Evolutionary conservation across 345 rosid genomes (phyloP), one percentile per base, ranked within the genome.

Genomic region (Garcia nutans): DNA sequence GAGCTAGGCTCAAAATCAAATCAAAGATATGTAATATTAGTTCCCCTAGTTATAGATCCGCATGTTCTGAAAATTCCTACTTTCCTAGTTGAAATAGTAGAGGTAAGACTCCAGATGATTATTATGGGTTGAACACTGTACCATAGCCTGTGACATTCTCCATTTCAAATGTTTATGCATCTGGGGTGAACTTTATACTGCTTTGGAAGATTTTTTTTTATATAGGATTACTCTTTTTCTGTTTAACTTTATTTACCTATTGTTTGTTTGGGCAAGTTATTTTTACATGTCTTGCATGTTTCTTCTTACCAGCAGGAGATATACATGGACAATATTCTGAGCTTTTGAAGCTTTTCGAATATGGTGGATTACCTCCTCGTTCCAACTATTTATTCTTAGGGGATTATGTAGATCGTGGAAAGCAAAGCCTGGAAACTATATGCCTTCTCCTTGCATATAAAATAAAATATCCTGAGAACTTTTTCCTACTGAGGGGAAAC

Each of bases 361-460:
- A 66, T 37, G 83, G 76, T 33, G 83, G 83, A 17, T 76, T 80
- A 24, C 83, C 83, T 55, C 83, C 83, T 22, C 73, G 65, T 2
- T 58, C 83, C 16, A 80, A 80, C 63, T 80, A 80, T 75, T 28
- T 80, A 16, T 80, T 80, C 79, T 41, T 80, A 45, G 83, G 83
- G 7, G 83, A 80, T 54, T 80, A 80, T 47, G 83, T 80, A 24
- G 83, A 80, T 22, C 76, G 83, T 2, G 83, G 83, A 58, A 79
- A 79, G 67, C 82, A 79, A 79, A 79, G 82, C 47, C 63, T 79
- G 54, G 82, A 79, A 70, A 79, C 78, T 26, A 79, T 79, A 6
- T 79, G 82, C 72, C 82, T 79, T 56, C 82, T 79, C 41, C 75
- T 79, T 31, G 82, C 82, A 24, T 79, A 64, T 49, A 79, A 79